Conservation (phyloP, 1,139 yeast genomes). For the Nadsonia commutata region DNA sequence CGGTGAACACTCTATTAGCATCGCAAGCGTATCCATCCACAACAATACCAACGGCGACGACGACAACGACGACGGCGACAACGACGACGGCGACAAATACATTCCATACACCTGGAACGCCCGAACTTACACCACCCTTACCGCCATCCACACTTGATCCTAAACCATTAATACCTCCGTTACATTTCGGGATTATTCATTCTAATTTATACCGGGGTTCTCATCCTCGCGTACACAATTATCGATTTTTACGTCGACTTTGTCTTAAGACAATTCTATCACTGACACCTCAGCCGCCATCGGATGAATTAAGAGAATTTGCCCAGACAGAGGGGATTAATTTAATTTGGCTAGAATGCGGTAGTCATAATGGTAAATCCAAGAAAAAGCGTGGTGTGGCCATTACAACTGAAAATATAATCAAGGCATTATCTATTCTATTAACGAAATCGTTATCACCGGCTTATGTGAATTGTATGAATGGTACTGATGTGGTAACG, state of each 20-base stretch:
- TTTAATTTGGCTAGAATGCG: conserved; percentile 42
- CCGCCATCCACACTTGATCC: background rate
- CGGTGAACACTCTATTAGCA: too few species aligned
- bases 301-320: conserved; percentile 34
- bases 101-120: background rate
- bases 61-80: background rate
- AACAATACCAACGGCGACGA: background rate
- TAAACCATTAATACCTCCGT: conserved; percentile 49
- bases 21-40: background rate
- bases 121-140: background rate
- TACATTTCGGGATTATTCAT: conserved; percentile 60
- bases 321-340: conserved; percentile 34
- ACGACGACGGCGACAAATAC: background rate
- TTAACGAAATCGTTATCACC: conserved; percentile 50
- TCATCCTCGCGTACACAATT: conserved; percentile 65
- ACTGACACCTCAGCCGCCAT: conserved; percentile 62
- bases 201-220: conserved; percentile 69
- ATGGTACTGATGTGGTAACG: conserved; percentile 81
- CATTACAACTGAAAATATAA: conserved; percentile 55
- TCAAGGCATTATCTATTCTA: conserved; percentile 42
- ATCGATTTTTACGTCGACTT: conserved; percentile 54
- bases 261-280: conserved; percentile 61
- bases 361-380: conserved; percentile 22
- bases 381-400: conserved; percentile 32
- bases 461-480: conserved; percentile 69